These are phyloP conservation scores for Leccinum uliginosum DNA, from an alignment of 768 basidiomycete species.

Conservation along the genomic window DNA sequence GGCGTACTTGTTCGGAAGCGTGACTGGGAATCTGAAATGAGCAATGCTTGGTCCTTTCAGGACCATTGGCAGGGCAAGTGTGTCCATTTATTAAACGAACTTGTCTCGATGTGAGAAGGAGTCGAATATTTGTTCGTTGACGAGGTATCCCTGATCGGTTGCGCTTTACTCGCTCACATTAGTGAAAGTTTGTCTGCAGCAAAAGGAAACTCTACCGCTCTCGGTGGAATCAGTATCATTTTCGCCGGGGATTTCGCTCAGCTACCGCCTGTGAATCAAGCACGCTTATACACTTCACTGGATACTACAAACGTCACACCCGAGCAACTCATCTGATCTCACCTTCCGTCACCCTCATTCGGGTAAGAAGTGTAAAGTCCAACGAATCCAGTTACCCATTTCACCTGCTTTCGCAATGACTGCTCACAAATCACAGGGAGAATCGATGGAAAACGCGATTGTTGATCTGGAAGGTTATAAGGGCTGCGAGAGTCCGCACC, in stretches of 20 bases:
- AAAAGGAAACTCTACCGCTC: neutral
- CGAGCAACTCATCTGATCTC: neutral
- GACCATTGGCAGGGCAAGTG: too few relatives aligned
- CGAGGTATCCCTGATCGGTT: neutral
- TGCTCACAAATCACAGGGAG: neutral
- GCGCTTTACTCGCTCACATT: neutral
- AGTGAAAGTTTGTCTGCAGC: neutral
- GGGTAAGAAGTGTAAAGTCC: neutral
- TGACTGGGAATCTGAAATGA: slow-evolving; percentile 79
- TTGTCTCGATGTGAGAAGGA: neutral
- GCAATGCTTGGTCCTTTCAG: too few relatives aligned
- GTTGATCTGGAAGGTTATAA: neutral
- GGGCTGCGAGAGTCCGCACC: neutral
- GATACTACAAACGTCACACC: neutral
- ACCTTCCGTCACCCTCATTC: neutral
- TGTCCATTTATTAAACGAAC: neutral
- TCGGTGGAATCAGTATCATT: neutral
- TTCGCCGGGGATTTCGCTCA: neutral
- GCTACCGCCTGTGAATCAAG: neutral
- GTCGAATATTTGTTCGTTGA: neutral
- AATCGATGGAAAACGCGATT: neutral
- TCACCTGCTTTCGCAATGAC: neutral
- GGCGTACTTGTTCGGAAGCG: slow-evolving; percentile 85
- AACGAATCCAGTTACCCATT: neutral
- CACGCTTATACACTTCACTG: neutral